A percentile compares a stretch with the other conserved stretches of the same genome.
phyloP scores from a whole-genome alignment of 805 yeast genomes.

The Suhomyces canberraensis region DNA sequence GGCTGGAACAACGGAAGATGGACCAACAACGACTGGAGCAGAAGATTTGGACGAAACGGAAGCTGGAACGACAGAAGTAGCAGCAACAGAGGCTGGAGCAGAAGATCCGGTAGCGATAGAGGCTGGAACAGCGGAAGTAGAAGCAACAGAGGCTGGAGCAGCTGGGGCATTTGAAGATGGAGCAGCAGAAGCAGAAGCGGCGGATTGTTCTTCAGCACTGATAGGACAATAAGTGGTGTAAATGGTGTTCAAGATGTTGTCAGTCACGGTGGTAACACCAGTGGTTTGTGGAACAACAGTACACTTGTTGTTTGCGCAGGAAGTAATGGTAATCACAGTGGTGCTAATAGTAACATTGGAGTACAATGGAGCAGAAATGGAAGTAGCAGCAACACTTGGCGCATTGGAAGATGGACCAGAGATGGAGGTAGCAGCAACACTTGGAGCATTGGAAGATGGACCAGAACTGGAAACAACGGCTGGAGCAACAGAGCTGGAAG shows the following conservation, averaged over 20 bases:
- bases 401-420: not conserved
- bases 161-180: constrained; percentile 12
- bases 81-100: constrained; percentile 14
- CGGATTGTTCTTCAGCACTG: constrained; percentile 6
- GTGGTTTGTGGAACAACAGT: constrained; percentile 26
- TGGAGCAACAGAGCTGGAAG: not conserved
- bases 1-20: constrained; percentile 8
- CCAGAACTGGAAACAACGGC: constrained; percentile 4
- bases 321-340: constrained; percentile 34
- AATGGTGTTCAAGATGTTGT: constrained; percentile 16
- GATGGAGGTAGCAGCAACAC: not conserved
- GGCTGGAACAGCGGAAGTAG: constrained; percentile 11
- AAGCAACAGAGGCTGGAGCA: constrained; percentile 15
- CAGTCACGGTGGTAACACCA: constrained; percentile 22
- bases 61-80: too few species aligned
- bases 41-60: too few species aligned
- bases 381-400: constrained; percentile 4
- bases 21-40: not conserved
- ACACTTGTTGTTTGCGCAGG: constrained; percentile 36
- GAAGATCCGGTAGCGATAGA: constrained; percentile 13
- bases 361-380: not conserved
- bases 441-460: not conserved
- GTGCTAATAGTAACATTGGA: constrained; percentile 10
- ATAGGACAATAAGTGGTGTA: constrained; percentile 17
- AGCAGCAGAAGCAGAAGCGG: constrained; percentile 4